phyloP scores from a whole-genome alignment of 2,329 filamentous ascomycete genomes.

The Fusarium pilosicola region DNA sequence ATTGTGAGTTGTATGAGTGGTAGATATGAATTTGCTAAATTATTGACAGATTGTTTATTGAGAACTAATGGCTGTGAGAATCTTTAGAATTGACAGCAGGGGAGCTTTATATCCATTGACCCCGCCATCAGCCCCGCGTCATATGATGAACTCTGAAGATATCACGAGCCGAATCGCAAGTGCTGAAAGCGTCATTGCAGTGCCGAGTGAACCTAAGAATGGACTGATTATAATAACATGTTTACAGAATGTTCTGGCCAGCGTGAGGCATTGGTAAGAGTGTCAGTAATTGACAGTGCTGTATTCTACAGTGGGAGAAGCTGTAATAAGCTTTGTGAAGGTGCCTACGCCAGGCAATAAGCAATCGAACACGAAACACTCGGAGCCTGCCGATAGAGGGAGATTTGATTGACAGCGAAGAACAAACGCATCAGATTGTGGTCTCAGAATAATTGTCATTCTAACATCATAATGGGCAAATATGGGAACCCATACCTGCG shows the following conservation, averaged over 20 bases:
- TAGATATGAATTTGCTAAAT: rapidly evolving
- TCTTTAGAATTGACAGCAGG: neutral
- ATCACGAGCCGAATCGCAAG: conserved; percentile 11
- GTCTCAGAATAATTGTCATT: neutral
- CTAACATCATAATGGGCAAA: neutral
- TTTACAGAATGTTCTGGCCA: neutral
- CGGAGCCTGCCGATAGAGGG: neutral
- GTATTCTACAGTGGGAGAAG: neutral
- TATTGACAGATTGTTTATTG: no score
- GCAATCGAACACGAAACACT: neutral
- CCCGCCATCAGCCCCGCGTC: conserved; percentile 42
- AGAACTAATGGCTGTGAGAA: neutral
- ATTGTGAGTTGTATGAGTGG: no score
- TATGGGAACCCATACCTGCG: no score
- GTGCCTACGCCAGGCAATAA: neutral
- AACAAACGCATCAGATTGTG: neutral
- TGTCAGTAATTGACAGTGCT: neutral
- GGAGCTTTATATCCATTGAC: conserved; percentile 10
- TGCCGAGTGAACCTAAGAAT: conserved; percentile 4
- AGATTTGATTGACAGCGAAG: neutral
- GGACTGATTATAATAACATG: neutral
- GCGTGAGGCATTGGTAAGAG: neutral
- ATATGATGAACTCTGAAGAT: conserved; percentile 27
- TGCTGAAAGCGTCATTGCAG: neutral
- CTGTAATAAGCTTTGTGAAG: neutral